Base-by-base conservation (phyloP, 805 yeast species). In the Scheffersomyces ergatensis region DNA sequence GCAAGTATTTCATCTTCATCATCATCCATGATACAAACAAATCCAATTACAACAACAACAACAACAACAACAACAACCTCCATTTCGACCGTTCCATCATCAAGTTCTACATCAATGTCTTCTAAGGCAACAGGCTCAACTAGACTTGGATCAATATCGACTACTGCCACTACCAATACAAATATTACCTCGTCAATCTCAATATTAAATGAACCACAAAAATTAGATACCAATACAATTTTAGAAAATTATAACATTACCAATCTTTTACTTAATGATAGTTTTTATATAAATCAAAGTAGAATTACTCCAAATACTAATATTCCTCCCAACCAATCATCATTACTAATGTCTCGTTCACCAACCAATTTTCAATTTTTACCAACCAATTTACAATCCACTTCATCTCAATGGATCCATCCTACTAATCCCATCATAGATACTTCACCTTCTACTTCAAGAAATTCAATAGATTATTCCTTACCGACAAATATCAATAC, bases 201-300 rank as follows among this genome's bases (percentile, higher is more conserved):
- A 9, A 27, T 18, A 14, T 14, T 29, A 29, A 20, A 27, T 18
- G 29, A 21, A 14, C 34, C 33, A 5, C 32, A 36, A 21, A 21
- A 21, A 12, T 18, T 26, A 17, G 33, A 29, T 13, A 21, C 39
- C 21, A 45, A 50, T 29, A 35, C 48, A 4, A 50, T 54, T 11
- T 37, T 45, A 20, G 65, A 59, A 34, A 58, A 58, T 23, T 48
- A 44, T 40, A 62, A 57, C 36, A 58, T 62, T 31, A 55, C 57
- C 15, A 53, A 55, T 35, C 38, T 54, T 6, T 48, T 62, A 26
- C 46, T 59, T 37, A 53, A 59, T 27, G 54, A 51, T n/a, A 42
- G 44, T 26, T 45, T 37, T n/a, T 38, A 38, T 21, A 41, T 41
- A 19, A 38, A 38, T 26, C 43, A 44, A 30, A 34, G 34, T 15